Evolutionary conservation across 108 stramenopile species (phyloP), one percentile per base, ranked within the genome.

Genomic region (Stephanodiscus minutulus): DNA sequence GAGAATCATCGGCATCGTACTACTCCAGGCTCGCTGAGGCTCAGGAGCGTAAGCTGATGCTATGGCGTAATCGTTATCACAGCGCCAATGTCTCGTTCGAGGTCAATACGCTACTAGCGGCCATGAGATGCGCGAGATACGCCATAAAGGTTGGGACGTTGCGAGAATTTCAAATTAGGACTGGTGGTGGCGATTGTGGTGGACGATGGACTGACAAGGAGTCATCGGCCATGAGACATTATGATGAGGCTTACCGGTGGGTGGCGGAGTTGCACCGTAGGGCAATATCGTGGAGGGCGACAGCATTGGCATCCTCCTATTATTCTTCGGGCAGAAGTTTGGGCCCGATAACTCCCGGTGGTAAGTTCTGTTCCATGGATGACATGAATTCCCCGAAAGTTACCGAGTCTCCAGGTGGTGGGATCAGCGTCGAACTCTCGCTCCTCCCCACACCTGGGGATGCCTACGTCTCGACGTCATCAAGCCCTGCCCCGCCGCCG

Each of bases 61-160:
- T 70, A 50, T 81, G 79, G 79, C 41, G 73, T 18, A 81, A 81
- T 66, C 49, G 79, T 43, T 74, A 73, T 66, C 72, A 66, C 37
- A 57, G 48, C 25, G 54, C 79, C 46, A 70, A 81, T 55, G 48
- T 68, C 17, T 73, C 72, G 47, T 81, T 81, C 41, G 79, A 68
- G 28, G 64, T 81, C 0, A 73, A 81, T 66, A 81, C 73, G n/a
- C 20, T 73, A 1, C 43, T 74, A 39, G 67, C 72, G 18, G 70
- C 61, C 27, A 64, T 81, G 37, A 57, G 79, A 52, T 81, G 79
- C 54, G 79, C 61, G 24, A 49, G 79, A n/a, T 81, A 81, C 61
- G 62, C 73, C 0, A 20, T 70, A 18, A 81, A 81, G 66, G 70
- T 59, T 41, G 79, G 61, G 41, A 67, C 68, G 49, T 60, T 73